A percentile compares a stretch with the other conserved stretches of the same genome.
phyloP scores from a whole-genome alignment of 225 moss, liverwort and hornwort genomes.

The Bryum argenteum region DNA sequence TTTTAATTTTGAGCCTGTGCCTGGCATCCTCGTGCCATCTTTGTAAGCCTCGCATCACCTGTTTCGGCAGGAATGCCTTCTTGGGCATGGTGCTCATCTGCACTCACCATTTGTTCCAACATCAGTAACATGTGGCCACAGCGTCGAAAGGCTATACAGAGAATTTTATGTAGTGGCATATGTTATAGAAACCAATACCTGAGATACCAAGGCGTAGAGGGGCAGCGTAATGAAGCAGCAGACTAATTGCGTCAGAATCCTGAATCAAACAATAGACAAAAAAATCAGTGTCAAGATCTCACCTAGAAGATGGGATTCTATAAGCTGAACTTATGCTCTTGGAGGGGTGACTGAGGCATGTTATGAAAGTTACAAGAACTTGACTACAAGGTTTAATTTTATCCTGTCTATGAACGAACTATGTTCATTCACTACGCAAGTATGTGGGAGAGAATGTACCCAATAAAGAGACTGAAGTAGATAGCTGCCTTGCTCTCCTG shows the following conservation, averaged over 20 bases:
- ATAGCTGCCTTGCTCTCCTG: constrained; percentile 49
- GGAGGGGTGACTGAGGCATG: no score
- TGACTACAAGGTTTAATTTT: no score
- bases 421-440: neutral
- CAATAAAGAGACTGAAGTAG: constrained; percentile 49
- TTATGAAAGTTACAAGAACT: no score
- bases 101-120: neutral
- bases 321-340: no score
- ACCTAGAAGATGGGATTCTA: no score
- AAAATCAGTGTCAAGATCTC: no score
- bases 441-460: constrained; percentile 13
- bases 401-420: no score
- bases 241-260: constrained; percentile 28
- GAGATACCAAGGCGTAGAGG: constrained; percentile 81
- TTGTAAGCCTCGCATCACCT: constrained; percentile 12
- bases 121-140: neutral
- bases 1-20: constrained; percentile 23
- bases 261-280: constrained; percentile 9
- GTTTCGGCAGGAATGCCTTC: constrained; percentile 53
- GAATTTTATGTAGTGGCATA: no score
- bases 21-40: constrained; percentile 39
- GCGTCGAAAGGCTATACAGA: no score
- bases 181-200: constrained; percentile 40
- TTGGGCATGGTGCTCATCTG: constrained; percentile 87
- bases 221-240: constrained; percentile 74